Conservation (phyloP, 352 stramenopile species). For the Globisporangium echinulatum region DNA sequence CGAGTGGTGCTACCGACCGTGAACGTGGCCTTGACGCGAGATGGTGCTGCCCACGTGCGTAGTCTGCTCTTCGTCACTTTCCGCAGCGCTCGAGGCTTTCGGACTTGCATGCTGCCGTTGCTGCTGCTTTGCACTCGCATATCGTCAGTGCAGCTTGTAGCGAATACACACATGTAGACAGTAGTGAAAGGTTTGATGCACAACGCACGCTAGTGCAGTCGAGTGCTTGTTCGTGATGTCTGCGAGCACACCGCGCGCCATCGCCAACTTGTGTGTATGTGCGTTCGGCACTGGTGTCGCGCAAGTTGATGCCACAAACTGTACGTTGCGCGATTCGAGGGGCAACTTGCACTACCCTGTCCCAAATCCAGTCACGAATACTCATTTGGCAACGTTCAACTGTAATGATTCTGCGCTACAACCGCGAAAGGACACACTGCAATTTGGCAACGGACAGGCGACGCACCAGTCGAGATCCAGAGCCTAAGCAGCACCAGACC, state of each 20-base stretch:
- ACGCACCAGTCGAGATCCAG: too few relatives aligned
- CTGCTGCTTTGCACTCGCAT: background rate
- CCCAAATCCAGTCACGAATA: too few relatives aligned
- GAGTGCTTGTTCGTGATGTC: constrained; percentile 7
- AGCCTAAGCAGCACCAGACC: too few relatives aligned
- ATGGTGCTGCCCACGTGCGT: background rate
- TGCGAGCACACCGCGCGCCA: background rate
- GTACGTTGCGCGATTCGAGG: constrained; percentile 11
- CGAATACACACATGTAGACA: background rate
- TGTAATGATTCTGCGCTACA: too few relatives aligned
- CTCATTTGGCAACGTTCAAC: too few relatives aligned
- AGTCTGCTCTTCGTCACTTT: background rate
- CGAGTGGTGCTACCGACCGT: background rate
- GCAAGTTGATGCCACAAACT: too few relatives aligned
- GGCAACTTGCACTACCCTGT: background rate
- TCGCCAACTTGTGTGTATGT: background rate
- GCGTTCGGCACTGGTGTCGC: background rate
- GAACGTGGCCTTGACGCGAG: background rate
- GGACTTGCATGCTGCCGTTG: background rate
- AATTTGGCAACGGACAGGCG: too few relatives aligned
- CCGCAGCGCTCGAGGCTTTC: background rate
- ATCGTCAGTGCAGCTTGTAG: background rate
- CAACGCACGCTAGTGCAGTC: background rate
- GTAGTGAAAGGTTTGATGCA: background rate
- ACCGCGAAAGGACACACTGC: too few relatives aligned